Percentiles rank a stretch among this genome's conserved stretches.
Conservation (phyloP, 768 basidiomycete genomes). For the Suillus decipiens region DNA sequence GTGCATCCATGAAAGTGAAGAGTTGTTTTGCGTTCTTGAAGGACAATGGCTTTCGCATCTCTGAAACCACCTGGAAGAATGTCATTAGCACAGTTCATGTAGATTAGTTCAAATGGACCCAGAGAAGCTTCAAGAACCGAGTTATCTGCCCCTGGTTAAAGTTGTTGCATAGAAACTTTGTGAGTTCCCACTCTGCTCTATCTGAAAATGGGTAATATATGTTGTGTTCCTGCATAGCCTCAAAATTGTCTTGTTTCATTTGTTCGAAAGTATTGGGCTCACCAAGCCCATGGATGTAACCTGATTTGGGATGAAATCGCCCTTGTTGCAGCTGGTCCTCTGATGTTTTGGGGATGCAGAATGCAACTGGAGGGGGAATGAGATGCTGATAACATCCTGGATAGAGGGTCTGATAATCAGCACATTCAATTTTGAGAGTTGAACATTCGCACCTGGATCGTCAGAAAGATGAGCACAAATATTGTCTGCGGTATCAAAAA, state of each 20-base stretch:
- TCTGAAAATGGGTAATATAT: constrained; percentile 35
- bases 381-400: neutral
- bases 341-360: neutral
- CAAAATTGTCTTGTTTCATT: constrained; percentile 2
- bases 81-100: neutral
- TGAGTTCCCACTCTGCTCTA: constrained; percentile 34
- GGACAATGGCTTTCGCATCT: constrained; percentile 8
- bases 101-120: constrained; percentile 20
- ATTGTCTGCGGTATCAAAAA: neutral
- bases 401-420: neutral
- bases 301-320: neutral
- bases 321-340: neutral
- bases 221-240: constrained; percentile 14
- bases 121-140: constrained; percentile 30
- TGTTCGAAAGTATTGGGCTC: neutral
- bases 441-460: neutral
- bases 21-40: constrained; percentile 19
- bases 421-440: neutral
- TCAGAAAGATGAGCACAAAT: constrained; percentile 1
- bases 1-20: constrained; percentile 15
- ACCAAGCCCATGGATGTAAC: neutral
- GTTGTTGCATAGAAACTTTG: constrained; percentile 26
- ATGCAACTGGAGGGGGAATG: neutral
- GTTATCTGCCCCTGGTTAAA: constrained; percentile 31
- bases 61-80: neutral